phyloP scores from a whole-genome alignment of 208 protist species.

The Herpetomonas samuelpessoai region DNA sequence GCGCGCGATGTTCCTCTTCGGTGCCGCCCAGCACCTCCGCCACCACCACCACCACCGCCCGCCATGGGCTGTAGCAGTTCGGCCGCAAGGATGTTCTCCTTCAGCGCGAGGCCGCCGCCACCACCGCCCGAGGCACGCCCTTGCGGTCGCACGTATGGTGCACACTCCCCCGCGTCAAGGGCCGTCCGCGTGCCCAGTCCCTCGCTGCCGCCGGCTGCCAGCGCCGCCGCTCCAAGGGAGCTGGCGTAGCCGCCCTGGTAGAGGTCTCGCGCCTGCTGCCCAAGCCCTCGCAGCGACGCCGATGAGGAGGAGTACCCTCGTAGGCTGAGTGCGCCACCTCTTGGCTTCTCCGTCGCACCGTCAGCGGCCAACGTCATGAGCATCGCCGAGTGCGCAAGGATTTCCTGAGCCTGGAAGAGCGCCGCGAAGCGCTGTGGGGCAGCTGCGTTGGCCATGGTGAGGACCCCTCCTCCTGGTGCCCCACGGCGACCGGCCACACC shows the following conservation, averaged over 20 bases:
- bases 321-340: no score
- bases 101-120: conserved; percentile 14
- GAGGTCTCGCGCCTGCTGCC: no score
- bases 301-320: no score
- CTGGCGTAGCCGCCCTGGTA: neutral
- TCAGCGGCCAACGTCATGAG: neutral
- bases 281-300: no score
- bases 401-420: conserved; percentile 1
- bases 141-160: neutral
- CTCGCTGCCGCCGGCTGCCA: neutral
- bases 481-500: no score
- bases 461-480: no score
- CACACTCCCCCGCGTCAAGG: neutral
- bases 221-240: neutral
- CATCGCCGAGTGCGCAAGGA: neutral
- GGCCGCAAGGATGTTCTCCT: conserved; percentile 38
- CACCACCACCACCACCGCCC: neutral
- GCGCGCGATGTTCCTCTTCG: neutral
- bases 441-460: no score
- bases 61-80: conserved; percentile 34
- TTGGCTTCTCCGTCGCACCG: no score
- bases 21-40: neutral
- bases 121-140: no score
- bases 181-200: neutral
- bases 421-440: neutral